These are phyloP conservation scores for Colletotrichum sp. DNA, from an alignment of 2,329 filamentous ascomycete genomes.

Conservation along the genomic window DNA sequence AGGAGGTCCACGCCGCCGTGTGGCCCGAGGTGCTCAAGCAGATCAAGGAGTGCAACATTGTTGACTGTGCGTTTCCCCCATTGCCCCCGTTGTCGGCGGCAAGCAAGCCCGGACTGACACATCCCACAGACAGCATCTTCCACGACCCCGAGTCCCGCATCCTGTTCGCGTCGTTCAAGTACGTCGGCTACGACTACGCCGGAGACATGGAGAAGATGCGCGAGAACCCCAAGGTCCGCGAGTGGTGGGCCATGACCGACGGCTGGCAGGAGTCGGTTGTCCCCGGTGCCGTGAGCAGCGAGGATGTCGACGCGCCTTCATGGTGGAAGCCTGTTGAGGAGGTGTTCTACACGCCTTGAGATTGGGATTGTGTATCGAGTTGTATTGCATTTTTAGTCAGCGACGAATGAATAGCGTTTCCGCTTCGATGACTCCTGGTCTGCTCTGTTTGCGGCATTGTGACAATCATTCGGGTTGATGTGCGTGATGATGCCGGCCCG, in stretches of 20 bases:
- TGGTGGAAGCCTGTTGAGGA: conserved; percentile 76
- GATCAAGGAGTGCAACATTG: conserved; percentile 77
- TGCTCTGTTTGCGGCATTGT: neutral
- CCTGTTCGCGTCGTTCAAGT: conserved; percentile 80
- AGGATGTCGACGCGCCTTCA: conserved; percentile 57
- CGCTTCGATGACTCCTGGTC: neutral
- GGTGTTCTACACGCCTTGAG: conserved; percentile 66
- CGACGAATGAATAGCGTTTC: conserved; percentile 7
- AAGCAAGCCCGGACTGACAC: neutral
- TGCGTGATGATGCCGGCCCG: neutral
- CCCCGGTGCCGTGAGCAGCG: conserved; percentile 62
- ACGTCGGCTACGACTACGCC: conserved; percentile 74
- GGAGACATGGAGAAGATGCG: conserved; percentile 80
- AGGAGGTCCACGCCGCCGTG: conserved; percentile 73
- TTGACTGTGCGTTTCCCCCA: conserved; percentile 62
- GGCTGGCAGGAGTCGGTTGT: conserved; percentile 72
- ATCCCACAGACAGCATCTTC: conserved; percentile 70
- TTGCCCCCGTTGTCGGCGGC: neutral
- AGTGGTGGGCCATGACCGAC: conserved; percentile 86
- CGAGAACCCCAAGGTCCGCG: conserved; percentile 72
- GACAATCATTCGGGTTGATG: neutral
- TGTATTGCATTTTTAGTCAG: conserved; percentile 13
- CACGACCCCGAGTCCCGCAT: conserved; percentile 67
- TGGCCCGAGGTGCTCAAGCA: conserved; percentile 81
- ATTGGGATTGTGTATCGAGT: neutral